phyloP scores from a whole-genome alignment of 805 yeast genomes.

The Wickerhamiella allomyrinae region DNA sequence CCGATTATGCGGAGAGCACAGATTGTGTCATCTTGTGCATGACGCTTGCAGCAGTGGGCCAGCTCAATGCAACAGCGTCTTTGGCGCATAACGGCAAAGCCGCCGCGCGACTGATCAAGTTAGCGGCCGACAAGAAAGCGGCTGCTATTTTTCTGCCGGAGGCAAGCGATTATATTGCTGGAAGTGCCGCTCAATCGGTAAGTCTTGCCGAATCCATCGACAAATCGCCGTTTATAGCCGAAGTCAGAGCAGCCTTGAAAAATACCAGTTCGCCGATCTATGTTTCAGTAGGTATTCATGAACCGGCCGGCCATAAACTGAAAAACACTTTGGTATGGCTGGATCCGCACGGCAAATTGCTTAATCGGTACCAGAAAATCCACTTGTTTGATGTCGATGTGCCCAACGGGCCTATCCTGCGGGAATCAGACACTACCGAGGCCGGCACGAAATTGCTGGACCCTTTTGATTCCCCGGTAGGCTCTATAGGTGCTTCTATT shows the following conservation, averaged over 20 bases:
- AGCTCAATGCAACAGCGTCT: constrained; percentile 59
- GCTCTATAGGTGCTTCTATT: constrained; percentile 33
- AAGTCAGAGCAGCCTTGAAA: constrained; percentile 33
- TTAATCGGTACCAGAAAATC: constrained; percentile 63
- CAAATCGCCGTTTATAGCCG: constrained; percentile 29
- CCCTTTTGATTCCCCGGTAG: constrained; percentile 47
- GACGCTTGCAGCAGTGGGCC: constrained; percentile 71
- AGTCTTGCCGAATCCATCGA: constrained; percentile 38
- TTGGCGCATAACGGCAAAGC: constrained; percentile 43
- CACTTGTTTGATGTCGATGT: constrained; percentile 85
- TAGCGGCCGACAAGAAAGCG: constrained; percentile 49
- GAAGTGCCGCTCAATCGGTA: constrained; percentile 50
- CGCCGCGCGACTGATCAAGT: constrained; percentile 44
- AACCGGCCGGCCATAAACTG: constrained; percentile 43
- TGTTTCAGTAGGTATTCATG: constrained; percentile 82
- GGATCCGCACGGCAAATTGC: constrained; percentile 45
- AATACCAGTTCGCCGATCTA: constrained; percentile 30
- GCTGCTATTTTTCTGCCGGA: constrained; percentile 76
- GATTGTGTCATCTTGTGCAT: constrained; percentile 20
- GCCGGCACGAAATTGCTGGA: constrained; percentile 45
- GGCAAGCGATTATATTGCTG: constrained; percentile 78
- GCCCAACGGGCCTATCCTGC: constrained; percentile 61
- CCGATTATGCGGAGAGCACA: no score
- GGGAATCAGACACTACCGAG: constrained; percentile 67
- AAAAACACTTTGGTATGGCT: constrained; percentile 66